These are phyloP conservation scores for Gentiana macrophylla DNA, from an alignment of 257 asterid species.

Conservation along the genomic window DNA sequence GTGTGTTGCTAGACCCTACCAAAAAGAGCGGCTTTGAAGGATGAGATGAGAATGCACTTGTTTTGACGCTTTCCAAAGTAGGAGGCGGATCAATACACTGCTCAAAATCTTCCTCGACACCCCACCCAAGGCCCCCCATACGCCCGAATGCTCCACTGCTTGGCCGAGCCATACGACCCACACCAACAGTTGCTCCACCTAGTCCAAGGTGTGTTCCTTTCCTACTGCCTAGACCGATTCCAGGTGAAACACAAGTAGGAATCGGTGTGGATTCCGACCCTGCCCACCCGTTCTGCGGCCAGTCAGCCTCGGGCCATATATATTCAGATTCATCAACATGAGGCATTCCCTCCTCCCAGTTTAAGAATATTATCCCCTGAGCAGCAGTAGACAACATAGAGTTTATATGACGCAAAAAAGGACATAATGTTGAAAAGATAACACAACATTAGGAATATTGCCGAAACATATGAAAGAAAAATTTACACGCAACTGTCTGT, in stretches of 20 bases:
- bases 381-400: constrained; percentile 1
- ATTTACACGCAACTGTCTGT: no score
- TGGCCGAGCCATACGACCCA: constrained; percentile 38
- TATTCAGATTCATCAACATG: constrained; percentile 44
- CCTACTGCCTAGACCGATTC: constrained; percentile 71
- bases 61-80: constrained; percentile 59
- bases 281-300: constrained; percentile 96
- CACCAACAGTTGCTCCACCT: constrained; percentile 78
- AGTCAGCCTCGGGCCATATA: constrained; percentile 89
- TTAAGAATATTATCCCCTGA: constrained; percentile 85
- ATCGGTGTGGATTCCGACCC: constrained; percentile 62
- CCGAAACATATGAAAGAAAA: no score
- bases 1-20: constrained; percentile 95
- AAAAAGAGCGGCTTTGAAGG: constrained; percentile 90
- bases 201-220: constrained; percentile 59
- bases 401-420: no score
- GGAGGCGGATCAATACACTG: constrained; percentile 84
- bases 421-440: no score
- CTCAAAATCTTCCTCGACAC: constrained; percentile 73
- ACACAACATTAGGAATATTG: no score
- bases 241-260: constrained; percentile 70
- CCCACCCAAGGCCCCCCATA: constrained; percentile 84
- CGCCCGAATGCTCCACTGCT: constrained; percentile 56
- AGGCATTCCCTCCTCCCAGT: constrained; percentile 65
- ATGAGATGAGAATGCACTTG: constrained; percentile 74